phyloP scores from a whole-genome alignment of 306 rosid genomes.

The Cucurbita argyrosperma region DNA sequence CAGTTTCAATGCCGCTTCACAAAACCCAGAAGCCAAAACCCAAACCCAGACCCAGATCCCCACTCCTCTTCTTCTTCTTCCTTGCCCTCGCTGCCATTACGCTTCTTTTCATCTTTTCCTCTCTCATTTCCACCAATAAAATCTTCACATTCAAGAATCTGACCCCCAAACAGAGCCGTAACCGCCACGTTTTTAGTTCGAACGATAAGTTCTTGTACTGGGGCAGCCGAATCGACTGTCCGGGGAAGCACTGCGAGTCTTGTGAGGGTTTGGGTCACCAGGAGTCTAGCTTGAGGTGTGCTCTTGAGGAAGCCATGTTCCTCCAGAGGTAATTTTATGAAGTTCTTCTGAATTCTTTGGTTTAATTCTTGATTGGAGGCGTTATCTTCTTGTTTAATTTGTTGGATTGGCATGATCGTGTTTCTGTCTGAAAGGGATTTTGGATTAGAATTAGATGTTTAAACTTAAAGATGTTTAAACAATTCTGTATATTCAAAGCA shows the following conservation, averaged over 20 bases:
- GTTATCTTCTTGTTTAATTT: neutral
- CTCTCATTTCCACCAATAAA: constrained; percentile 27
- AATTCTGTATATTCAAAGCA: neutral
- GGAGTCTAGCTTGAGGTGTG: constrained; percentile 94
- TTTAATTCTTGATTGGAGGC: neutral
- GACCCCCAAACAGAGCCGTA: neutral
- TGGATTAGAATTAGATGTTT: neutral
- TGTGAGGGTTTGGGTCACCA: constrained; percentile 95
- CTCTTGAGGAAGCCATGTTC: constrained; percentile 77
- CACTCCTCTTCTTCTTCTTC: constrained; percentile 20
- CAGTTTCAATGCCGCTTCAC: constrained; percentile 35
- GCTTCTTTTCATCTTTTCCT: constrained; percentile 30
- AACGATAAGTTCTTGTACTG: constrained; percentile 58
- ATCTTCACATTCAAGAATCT: neutral
- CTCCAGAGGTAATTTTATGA: constrained; percentile 28
- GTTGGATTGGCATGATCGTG: neutral
- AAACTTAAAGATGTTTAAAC: neutral
- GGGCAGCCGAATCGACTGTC: constrained; percentile 84
- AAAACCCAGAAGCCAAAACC: constrained; percentile 27
- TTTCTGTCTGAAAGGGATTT: neutral
- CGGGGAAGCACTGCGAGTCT: constrained; percentile 74
- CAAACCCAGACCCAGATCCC: constrained; percentile 39
- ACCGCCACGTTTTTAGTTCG: constrained; percentile 5
- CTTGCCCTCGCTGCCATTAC: constrained; percentile 25
- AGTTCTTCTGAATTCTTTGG: neutral